Percentiles rank a stretch among this genome's conserved stretches.
Evolutionary conservation across 164 flowering plant genomes (phyloP).

Genomic region (Houttuynia cordata): DNA sequence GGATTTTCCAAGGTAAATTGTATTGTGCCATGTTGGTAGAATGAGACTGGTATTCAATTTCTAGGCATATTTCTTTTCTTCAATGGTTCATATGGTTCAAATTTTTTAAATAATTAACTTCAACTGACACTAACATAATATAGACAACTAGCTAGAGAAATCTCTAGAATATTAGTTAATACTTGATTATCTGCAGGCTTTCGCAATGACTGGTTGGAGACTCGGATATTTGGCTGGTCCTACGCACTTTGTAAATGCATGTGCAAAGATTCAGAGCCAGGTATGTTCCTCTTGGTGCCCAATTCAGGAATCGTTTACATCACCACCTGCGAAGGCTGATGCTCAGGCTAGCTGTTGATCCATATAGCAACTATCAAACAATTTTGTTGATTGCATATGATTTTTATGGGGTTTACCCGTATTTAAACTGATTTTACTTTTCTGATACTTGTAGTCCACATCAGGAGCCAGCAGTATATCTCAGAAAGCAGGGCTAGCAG

Average conservation of each 20-base stretch:
- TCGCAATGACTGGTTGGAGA: slow-evolving; percentile 99
- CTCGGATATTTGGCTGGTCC: slow-evolving; percentile 98
- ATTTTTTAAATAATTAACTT: too few relatives aligned
- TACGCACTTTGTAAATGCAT: slow-evolving; percentile 76
- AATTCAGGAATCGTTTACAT: neutral
- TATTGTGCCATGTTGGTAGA: neutral
- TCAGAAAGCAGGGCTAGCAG: slow-evolving; percentile 93
- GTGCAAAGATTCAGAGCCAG: slow-evolving; percentile 91
- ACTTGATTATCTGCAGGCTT: slow-evolving; percentile 38
- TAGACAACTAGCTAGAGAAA: neutral
- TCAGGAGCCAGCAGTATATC: slow-evolving; percentile 98
- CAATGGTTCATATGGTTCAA: neutral
- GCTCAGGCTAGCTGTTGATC: neutral
- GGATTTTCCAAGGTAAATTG: slow-evolving; percentile 83
- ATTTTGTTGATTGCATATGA: neutral
- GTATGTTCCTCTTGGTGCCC: slow-evolving; percentile 18
- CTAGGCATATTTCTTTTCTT: too few relatives aligned
- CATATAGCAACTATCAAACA: neutral
- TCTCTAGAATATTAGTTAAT: neutral
- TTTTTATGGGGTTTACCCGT: neutral
- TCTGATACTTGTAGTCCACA: slow-evolving; percentile 41
- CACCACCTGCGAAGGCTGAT: neutral
- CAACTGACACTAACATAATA: too few relatives aligned
- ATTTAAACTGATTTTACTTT: slow-evolving; percentile 2
- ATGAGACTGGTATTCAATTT: neutral